Evolutionary conservation across 345 rosid species (phyloP).

Genomic region (Eucalyptus grandis): DNA sequence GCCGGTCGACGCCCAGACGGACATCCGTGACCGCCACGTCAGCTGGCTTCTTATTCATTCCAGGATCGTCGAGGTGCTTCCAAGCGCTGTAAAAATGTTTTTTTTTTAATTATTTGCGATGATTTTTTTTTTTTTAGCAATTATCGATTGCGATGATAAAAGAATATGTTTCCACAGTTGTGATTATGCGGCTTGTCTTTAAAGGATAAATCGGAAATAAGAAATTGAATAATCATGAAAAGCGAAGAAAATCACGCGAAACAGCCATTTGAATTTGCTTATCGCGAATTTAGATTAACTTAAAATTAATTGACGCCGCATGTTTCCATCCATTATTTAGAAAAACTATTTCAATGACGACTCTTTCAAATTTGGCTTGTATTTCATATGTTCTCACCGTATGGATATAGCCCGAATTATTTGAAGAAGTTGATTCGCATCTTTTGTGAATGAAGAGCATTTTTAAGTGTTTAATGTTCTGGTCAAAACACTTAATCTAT

Average conservation of each 20-base stretch:
- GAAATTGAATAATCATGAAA: no score
- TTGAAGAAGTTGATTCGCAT: rapidly evolving
- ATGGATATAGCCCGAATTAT: rapidly evolving
- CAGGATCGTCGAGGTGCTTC: not conserved
- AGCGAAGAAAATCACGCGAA: not conserved
- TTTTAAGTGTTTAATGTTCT: not conserved
- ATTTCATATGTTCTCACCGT: no score
- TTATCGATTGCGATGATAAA: no score
- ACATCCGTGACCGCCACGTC: not conserved
- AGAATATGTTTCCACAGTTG: no score
- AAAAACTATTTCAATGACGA: not conserved
- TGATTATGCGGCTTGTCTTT: no score
- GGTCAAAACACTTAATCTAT: not conserved
- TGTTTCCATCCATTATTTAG: not conserved
- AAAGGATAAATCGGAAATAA: no score
- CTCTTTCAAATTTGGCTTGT: not conserved
- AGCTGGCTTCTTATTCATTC: not conserved
- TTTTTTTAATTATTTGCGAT: not conserved
- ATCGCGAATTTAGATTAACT: not conserved
- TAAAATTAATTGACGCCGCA: rapidly evolving
- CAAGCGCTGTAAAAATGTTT: not conserved
- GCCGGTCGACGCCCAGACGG: no score
- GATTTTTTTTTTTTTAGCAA: no score
- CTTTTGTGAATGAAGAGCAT: not conserved
- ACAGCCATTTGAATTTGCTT: not conserved